Base-by-base conservation (phyloP, 139 green algal genomes). In the Chlamydomonas schloesseri region DNA sequence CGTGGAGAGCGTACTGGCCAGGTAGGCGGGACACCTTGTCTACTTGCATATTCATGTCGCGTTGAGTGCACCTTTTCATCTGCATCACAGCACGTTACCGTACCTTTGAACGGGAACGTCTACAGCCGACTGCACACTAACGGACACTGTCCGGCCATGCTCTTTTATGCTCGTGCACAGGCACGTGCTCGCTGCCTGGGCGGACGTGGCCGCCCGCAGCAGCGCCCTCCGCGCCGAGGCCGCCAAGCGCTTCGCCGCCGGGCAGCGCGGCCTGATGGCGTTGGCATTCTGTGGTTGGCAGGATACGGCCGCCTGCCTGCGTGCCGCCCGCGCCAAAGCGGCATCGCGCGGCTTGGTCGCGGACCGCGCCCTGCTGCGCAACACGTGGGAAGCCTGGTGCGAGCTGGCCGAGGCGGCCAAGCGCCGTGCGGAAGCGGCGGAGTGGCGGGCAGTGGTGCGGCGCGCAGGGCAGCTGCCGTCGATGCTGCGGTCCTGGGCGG, bases 401-500 rank as follows among this genome's bases (percentile, higher is more conserved):
- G 50, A 17, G 4, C 2, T 9, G 5, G 79, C 60, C 47, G 47
- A 67, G 13, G 47, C 24, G 4, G 8, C 28, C 11, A 50, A 33
- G 4, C 3, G 21, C 11, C 28, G 13, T 23, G 31, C 33, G 5
- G 79, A 11, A 47, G 65, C 67, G 47, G 79, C 79, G 65, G 67
- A 29, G 9, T 50, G 47, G 6, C 60, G 68, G 47, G 37, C 20
- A 0, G 69, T 34, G 15, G 53, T 36, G n/a, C 69, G 70, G 0
- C 21, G 3, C 15, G 34, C 53, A 1, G 28, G 14, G 37, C 33
- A 28, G 70, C 81, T 87, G 55, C 70, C 70, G 28, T 31, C 53
- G 1, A 67, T n/a, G 13, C 73, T 92, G 24, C 33, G 60, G 13
- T 67, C 65, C n/a, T 85, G 79, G 79, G 79, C 67, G 33, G 65